Evolutionary conservation across 192 early-diverging fungal species (phyloP).

Genomic region (Jimgerdemannia flammicorona): DNA sequence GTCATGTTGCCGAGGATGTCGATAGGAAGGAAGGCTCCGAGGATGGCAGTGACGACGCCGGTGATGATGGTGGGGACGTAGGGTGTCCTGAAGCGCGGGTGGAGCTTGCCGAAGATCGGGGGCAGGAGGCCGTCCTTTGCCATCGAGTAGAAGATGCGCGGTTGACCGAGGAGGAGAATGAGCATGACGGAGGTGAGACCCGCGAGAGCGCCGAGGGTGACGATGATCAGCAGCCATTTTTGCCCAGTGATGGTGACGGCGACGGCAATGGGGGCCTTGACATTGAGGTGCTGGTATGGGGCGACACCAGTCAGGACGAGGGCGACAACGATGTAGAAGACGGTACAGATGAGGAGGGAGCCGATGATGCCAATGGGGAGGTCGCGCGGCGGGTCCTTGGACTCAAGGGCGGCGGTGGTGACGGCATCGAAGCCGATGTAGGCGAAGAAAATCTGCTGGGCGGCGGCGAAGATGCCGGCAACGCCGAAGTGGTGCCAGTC

Average conservation of each 20-base stretch:
- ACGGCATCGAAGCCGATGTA: slow-evolving; percentile 91
- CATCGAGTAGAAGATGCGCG: slow-evolving; percentile 88
- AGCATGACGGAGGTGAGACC: slow-evolving; percentile 82
- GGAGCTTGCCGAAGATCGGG: slow-evolving; percentile 60
- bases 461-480: slow-evolving; percentile 65
- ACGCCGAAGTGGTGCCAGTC: slow-evolving; percentile 61
- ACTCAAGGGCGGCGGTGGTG: slow-evolving; percentile 82
- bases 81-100: slow-evolving; percentile 73
- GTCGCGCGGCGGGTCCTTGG: slow-evolving; percentile 72
- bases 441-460: slow-evolving; percentile 72
- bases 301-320: slow-evolving; percentile 73
- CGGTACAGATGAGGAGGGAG: slow-evolving; percentile 72
- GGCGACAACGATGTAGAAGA: slow-evolving; percentile 68
- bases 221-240: slow-evolving; percentile 70
- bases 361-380: slow-evolving; percentile 83
- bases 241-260: slow-evolving; percentile 36
- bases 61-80: slow-evolving; percentile 65
- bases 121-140: slow-evolving; percentile 86
- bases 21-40: slow-evolving; percentile 74
- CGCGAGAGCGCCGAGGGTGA: slow-evolving; percentile 70
- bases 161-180: slow-evolving; percentile 72
- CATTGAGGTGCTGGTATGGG: slow-evolving; percentile 46
- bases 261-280: slow-evolving; percentile 52
- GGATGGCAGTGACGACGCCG: slow-evolving; percentile 60
- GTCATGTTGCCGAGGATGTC: slow-evolving; percentile 83